These are phyloP conservation scores for Macrophomina tecta DNA, from an alignment of 2,329 filamentous ascomycete genomes.

Conservation along the genomic window DNA sequence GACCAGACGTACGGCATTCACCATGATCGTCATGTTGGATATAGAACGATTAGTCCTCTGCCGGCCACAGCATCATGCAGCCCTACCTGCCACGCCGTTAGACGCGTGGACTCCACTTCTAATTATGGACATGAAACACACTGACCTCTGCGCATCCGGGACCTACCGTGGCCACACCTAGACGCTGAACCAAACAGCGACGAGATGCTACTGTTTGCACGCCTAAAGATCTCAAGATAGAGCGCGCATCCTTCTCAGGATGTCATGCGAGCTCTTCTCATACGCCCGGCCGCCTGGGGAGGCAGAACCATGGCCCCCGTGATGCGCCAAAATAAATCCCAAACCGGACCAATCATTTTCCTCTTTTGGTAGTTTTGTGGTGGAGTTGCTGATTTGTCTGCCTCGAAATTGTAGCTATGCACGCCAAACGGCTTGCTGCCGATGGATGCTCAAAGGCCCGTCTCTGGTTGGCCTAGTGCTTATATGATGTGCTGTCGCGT, in stretches of 20 bases:
- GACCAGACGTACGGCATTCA: background rate
- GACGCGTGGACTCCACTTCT: slow-evolving; percentile 24
- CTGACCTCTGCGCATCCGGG: slow-evolving; percentile 17
- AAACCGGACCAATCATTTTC: slow-evolving; percentile 16
- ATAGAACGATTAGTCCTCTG: slow-evolving; percentile 8
- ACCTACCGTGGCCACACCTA: slow-evolving; percentile 15
- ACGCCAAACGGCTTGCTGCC: slow-evolving; percentile 16
- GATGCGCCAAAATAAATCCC: slow-evolving; percentile 24
- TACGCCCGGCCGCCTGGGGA: background rate
- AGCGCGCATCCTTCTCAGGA: background rate
- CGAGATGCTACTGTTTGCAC: slow-evolving; percentile 7
- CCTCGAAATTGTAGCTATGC: background rate
- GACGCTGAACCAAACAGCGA: slow-evolving; percentile 4
- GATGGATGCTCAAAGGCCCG: background rate
- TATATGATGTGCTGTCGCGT: slow-evolving; percentile 25
- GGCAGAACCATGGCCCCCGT: background rate
- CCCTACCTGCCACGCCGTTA: slow-evolving; percentile 24
- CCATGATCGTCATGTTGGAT: slow-evolving; percentile 12
- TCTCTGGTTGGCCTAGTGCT: slow-evolving; percentile 12
- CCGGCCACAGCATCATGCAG: slow-evolving; percentile 20
- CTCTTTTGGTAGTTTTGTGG: background rate
- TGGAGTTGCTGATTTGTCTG: slow-evolving; percentile 12
- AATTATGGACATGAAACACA: slow-evolving; percentile 24
- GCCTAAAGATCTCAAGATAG: background rate
- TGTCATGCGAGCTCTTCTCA: slow-evolving; percentile 15